Evolutionary conservation across 169 alveolate genomes (phyloP).

Genomic region (Plasmodium blacklocki): DNA sequence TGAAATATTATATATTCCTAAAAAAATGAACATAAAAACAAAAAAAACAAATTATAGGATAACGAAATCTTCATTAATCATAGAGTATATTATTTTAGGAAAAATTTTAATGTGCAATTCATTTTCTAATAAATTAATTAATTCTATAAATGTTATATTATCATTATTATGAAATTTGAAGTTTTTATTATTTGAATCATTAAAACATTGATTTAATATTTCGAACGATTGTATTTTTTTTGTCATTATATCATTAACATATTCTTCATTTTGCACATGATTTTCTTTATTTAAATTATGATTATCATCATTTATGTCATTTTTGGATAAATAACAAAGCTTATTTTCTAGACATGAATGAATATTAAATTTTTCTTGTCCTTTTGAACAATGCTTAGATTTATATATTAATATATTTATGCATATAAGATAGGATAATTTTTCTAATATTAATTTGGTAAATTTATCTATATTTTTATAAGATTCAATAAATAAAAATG

Average conservation of each 20-base stretch:
- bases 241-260: conserved; percentile 24
- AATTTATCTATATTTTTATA: conserved; percentile 22
- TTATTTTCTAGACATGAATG: conserved; percentile 7
- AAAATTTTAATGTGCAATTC: conserved; percentile 56
- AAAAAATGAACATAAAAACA: not conserved
- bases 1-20: too few species aligned
- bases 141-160: conserved; percentile 22
- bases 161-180: conserved; percentile 2
- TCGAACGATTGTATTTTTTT: conserved; percentile 44
- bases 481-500: conserved; percentile 35
- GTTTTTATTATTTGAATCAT: conserved; percentile 17
- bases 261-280: not conserved
- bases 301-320: not conserved
- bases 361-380: conserved; percentile 21
- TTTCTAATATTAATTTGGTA: conserved; percentile 35
- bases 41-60: conserved; percentile 27
- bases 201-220: conserved; percentile 20
- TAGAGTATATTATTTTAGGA: conserved; percentile 37
- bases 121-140: conserved; percentile 37
- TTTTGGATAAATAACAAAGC: not conserved
- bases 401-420: conserved; percentile 51
- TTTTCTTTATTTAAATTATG: conserved; percentile 4
- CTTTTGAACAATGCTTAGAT: conserved; percentile 43
- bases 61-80: conserved; percentile 64
- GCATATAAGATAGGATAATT: conserved; percentile 61